phyloP scores from a whole-genome alignment of 2,329 filamentous ascomycete species.

The Aurifilum marmelostoma region DNA sequence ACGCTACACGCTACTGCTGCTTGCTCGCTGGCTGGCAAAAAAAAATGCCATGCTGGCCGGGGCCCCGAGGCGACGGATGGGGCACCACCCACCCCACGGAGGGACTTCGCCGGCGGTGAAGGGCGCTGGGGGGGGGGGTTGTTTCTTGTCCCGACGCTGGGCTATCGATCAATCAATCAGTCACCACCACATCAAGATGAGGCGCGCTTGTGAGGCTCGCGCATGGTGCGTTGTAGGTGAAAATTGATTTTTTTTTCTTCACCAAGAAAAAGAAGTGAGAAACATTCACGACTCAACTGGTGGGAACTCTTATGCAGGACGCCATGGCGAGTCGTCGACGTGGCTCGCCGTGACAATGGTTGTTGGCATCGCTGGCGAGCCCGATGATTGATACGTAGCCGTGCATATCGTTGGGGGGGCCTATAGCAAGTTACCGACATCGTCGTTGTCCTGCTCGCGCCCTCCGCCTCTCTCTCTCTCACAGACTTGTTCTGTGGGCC shows the following conservation, averaged over 20 bases:
- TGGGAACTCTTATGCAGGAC: neutral
- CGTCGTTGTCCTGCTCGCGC: neutral
- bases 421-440: neutral
- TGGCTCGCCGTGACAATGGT: too few species aligned
- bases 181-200: neutral
- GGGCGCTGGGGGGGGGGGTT: neutral
- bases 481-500: neutral
- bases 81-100: neutral
- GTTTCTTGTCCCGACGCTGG: neutral
- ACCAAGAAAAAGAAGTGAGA: too few species aligned
- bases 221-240: neutral
- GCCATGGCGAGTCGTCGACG: neutral
- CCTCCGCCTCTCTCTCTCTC: neutral
- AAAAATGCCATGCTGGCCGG: neutral
- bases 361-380: neutral
- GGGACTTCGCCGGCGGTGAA: slow-evolving; percentile 11
- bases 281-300: neutral
- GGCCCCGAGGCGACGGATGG: neutral
- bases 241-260: too few species aligned
- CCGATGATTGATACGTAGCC: neutral
- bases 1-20: neutral
- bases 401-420: neutral
- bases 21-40: slow-evolving; percentile 6
- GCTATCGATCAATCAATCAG: neutral
- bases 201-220: neutral